Percentiles rank a stretch among this genome's conserved stretches.
phyloP scores from a whole-genome alignment of 2,329 filamentous ascomycete genomes.

The Tympanopsis confertula region DNA sequence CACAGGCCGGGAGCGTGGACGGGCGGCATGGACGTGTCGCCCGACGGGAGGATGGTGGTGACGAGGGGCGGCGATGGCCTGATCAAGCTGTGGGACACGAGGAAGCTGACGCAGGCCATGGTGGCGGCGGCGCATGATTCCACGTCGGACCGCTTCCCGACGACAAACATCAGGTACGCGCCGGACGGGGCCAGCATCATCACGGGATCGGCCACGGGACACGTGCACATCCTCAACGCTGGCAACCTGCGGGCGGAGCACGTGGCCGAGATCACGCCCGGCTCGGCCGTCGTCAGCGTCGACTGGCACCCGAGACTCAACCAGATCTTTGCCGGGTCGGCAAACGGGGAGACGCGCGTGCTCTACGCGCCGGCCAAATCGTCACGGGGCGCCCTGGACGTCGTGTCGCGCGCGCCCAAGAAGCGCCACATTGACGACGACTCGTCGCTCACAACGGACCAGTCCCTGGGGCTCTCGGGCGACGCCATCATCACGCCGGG shows the following conservation, averaged over 20 bases:
- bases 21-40: conserved; percentile 78
- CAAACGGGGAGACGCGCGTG: conserved; percentile 78
- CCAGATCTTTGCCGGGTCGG: conserved; percentile 88
- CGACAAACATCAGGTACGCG: conserved; percentile 80
- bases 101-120: conserved; percentile 86
- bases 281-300: conserved; percentile 70
- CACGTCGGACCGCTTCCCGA: conserved; percentile 72
- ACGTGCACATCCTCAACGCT: conserved; percentile 86
- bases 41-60: conserved; percentile 80
- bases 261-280: conserved; percentile 78
- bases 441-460: conserved; percentile 72
- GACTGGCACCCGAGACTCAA: conserved; percentile 92
- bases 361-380: conserved; percentile 85
- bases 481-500: conserved; percentile 69
- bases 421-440: conserved; percentile 93
- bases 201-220: conserved; percentile 74
- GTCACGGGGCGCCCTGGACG: conserved; percentile 66
- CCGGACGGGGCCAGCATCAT: conserved; percentile 75
- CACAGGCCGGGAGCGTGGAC: conserved; percentile 82
- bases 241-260: conserved; percentile 78
- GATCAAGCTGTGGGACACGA: conserved; percentile 93
- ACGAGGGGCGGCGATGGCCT: conserved; percentile 82
- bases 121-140: conserved; percentile 69
- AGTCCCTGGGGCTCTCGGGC: conserved; percentile 68
- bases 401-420: conserved; percentile 89